A percentile compares a stretch with the other conserved stretches of the same genome.
Conservation (phyloP, 768 basidiomycete species). For the Jaapia argillacea region DNA sequence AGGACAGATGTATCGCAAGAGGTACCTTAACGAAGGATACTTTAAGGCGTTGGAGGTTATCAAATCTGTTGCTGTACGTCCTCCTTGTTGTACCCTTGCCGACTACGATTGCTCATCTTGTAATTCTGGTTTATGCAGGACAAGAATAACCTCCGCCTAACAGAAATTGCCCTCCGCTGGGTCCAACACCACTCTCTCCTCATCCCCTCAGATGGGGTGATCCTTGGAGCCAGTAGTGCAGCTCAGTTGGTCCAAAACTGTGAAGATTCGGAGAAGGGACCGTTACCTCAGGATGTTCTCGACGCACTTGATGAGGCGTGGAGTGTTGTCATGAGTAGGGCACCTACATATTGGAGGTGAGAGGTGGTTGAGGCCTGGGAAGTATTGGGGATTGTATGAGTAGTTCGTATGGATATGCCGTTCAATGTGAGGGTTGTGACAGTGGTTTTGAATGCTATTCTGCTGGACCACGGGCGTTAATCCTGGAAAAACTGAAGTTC, state of each 20-base stretch:
- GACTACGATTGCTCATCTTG: neutral
- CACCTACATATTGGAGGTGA: constrained; percentile 27
- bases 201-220: constrained; percentile 31
- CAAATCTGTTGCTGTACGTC: constrained; percentile 29
- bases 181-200: constrained; percentile 45
- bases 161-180: constrained; percentile 55
- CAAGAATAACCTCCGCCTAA: constrained; percentile 34
- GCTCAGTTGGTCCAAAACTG: constrained; percentile 35
- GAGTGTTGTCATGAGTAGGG: constrained; percentile 24
- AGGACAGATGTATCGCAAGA: constrained; percentile 35
- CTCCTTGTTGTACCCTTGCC: neutral
- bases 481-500: too few relatives aligned
- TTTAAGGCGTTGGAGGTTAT: constrained; percentile 32
- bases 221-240: constrained; percentile 37
- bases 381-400: neutral
- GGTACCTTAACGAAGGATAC: constrained; percentile 33
- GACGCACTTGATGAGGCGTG: constrained; percentile 41
- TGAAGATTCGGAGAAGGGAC: constrained; percentile 38
- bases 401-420: neutral
- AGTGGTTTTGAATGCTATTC: too few relatives aligned
- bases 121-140: constrained; percentile 17
- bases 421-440: too few relatives aligned
- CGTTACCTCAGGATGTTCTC: constrained; percentile 41
- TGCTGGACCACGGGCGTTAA: too few relatives aligned
- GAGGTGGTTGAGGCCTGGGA: neutral